These are phyloP conservation scores for Emydomyces testavorans DNA, from an alignment of 2,329 filamentous ascomycete species.

Conservation along the genomic window DNA sequence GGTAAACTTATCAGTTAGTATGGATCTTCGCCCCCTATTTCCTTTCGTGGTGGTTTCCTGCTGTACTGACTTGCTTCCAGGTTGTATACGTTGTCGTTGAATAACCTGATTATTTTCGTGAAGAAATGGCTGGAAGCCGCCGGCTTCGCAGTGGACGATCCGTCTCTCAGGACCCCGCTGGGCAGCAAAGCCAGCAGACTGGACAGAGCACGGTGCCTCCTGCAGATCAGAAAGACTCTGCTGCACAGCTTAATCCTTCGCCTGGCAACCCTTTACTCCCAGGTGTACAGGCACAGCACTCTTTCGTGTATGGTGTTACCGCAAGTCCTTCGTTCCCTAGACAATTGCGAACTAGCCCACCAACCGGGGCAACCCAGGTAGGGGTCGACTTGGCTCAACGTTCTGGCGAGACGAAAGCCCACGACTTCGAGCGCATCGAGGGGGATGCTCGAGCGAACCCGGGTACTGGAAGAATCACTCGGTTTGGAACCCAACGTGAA, in stretches of 20 bases:
- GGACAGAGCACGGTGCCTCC: neutral
- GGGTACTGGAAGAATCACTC: slow-evolving; percentile 10
- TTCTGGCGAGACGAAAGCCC: neutral
- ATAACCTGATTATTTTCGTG: neutral
- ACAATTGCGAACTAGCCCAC: slow-evolving; percentile 24
- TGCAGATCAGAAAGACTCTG: neutral
- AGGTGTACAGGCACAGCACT: slow-evolving; percentile 30
- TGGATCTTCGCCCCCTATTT: too few relatives aligned
- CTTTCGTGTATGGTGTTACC: slow-evolving; percentile 33
- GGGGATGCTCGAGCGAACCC: slow-evolving; percentile 12
- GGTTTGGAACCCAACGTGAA: slow-evolving; percentile 4
- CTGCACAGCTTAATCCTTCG: neutral
- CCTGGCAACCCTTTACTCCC: slow-evolving; percentile 26
- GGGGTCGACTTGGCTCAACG: slow-evolving; percentile 18
- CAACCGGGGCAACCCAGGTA: slow-evolving; percentile 25
- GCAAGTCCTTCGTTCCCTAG: slow-evolving; percentile 28
- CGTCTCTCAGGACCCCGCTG: neutral
- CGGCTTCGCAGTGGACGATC: slow-evolving; percentile 5
- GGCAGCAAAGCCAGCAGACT: neutral
- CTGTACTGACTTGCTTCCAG: too few relatives aligned
- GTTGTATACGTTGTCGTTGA: neutral
- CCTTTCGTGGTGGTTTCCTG: too few relatives aligned
- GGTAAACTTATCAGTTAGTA: too few relatives aligned
- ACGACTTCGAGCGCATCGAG: slow-evolving; percentile 21
- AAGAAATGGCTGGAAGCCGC: slow-evolving; percentile 3